These are phyloP conservation scores for Sicyos edulis DNA, from an alignment of 306 rosid genomes.

Conservation along the genomic window DNA sequence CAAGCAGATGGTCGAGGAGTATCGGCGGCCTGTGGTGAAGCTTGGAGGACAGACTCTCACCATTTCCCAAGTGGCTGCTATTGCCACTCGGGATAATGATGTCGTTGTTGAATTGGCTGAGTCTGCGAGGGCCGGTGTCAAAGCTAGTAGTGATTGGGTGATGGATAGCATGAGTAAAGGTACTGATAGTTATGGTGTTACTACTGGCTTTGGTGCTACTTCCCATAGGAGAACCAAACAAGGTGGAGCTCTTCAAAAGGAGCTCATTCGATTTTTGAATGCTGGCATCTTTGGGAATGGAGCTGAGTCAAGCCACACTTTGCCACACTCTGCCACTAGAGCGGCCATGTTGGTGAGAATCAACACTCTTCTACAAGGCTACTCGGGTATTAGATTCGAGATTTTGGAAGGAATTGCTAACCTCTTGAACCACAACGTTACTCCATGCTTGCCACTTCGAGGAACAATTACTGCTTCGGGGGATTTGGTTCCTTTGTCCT, in stretches of 20 bases:
- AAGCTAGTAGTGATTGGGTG: no score
- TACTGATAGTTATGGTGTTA: not conserved
- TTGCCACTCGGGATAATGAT: slow-evolving; percentile 36
- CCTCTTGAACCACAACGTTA: not conserved
- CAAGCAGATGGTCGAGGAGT: slow-evolving; percentile 38
- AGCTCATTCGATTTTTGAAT: slow-evolving; percentile 59
- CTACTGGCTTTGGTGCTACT: slow-evolving; percentile 49
- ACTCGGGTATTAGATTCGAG: slow-evolving; percentile 80
- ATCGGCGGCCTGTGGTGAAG: slow-evolving; percentile 35
- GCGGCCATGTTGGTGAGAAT: not conserved
- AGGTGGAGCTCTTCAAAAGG: slow-evolving; percentile 44
- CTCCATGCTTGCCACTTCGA: slow-evolving; percentile 72
- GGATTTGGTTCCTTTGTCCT: slow-evolving; percentile 78
- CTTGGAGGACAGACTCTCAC: slow-evolving; percentile 31
- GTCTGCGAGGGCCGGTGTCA: not conserved
- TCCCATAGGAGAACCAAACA: slow-evolving; percentile 59
- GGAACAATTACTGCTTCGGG: slow-evolving; percentile 80
- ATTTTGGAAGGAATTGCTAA: slow-evolving; percentile 34
- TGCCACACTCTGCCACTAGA: not conserved
- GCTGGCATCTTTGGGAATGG: slow-evolving; percentile 78
- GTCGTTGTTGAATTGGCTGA: slow-evolving; percentile 61
- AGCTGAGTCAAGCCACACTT: slow-evolving; percentile 40
- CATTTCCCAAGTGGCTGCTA: slow-evolving; percentile 37
- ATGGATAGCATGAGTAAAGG: not conserved
- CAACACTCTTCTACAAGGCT: slow-evolving; percentile 31